A percentile compares a stretch with the other conserved stretches of the same genome.
Conservation (phyloP, 1,284 basidiomycete genomes). For the Trichosporon sp. region DNA sequence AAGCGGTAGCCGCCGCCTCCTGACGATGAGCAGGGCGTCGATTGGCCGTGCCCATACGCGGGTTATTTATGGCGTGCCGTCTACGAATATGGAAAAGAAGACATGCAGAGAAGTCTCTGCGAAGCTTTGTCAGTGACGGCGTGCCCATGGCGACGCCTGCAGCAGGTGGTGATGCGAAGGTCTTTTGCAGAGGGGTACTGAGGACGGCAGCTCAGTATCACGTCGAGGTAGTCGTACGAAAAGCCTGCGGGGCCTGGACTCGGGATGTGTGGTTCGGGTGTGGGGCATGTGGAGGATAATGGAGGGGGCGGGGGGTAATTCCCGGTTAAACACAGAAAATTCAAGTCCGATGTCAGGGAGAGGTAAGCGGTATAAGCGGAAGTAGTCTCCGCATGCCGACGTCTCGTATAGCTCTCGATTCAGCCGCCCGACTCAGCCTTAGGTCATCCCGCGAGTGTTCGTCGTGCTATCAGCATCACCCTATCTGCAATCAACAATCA, state of each 20-base stretch:
- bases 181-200: too few species aligned
- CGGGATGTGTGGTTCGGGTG: not conserved
- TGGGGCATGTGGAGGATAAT: not conserved
- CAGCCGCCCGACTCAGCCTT: not conserved
- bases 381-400: not conserved
- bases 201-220: not conserved
- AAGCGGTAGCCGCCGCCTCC: too few species aligned
- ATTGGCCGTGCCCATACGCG: too few species aligned
- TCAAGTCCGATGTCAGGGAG: not conserved
- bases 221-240: not conserved
- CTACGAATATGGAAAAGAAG: not conserved
- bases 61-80: too few species aligned
- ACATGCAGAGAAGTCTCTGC: too few species aligned
- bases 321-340: conserved; percentile 2
- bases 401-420: too few species aligned
- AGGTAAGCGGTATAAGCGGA: conserved; percentile 13
- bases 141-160: too few species aligned
- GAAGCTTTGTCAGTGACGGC: not conserved
- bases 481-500: conserved; percentile 12
- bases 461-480: not conserved
- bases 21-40: too few species aligned
- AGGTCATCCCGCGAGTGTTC: not conserved
- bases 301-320: not conserved
- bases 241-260: not conserved
- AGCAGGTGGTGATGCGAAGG: too few species aligned